Evolutionary conservation across 2,329 filamentous ascomycete species (phyloP), one percentile per base, ranked within the genome.

Genomic region (Magnaporthiopsis incrustans): DNA sequence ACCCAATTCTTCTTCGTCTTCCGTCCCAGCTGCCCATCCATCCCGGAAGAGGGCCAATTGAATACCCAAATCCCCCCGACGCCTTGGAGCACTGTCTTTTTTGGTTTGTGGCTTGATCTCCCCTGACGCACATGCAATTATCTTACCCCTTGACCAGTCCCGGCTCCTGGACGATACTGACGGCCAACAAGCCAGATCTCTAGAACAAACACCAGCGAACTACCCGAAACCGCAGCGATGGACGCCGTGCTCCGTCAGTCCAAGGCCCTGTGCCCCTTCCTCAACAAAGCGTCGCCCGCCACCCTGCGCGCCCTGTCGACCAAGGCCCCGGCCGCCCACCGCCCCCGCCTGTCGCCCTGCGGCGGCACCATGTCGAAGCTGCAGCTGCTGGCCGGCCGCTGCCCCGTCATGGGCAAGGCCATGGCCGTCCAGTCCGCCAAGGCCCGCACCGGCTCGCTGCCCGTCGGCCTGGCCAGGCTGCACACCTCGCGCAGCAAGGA

Each of bases 371-470:
- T 98, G 87, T 97, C 92, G 73, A 98, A 97, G 80, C 85, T 99
- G 72, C 95, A 98, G 82, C 87, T 95, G 70, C 87, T 96, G 73
- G 95, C 92, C 72, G 89, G 92, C 74, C 92, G 94, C 77, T 99
- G 95, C 85, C 95, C 95, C 65, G 89, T 99, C 77, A 99, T 99
- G 95, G 94, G 93, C 77, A 96, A 97, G 84, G 95, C 95, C 57
- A 86, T 99, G 76, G 90, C 92, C 67, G 89, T 97, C 56, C 94
- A 97, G 82, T 85, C 85, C 59, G 82, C 85, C 67, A 82, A 83
- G 73, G 75, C 80, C 61, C 77, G 81, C 63, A 77, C 76, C 65
- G 68, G 77, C 64, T 72, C 76, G 64, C 70, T 78, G 67, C 70
- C 74, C 77, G 69, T 83, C 58, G 59, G 62, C 64, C 15, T 65